Evolutionary conservation across 139 green algal genomes (phyloP), one percentile per base, ranked within the genome.

Genomic region (Mesotaenium endlicherianum): DNA sequence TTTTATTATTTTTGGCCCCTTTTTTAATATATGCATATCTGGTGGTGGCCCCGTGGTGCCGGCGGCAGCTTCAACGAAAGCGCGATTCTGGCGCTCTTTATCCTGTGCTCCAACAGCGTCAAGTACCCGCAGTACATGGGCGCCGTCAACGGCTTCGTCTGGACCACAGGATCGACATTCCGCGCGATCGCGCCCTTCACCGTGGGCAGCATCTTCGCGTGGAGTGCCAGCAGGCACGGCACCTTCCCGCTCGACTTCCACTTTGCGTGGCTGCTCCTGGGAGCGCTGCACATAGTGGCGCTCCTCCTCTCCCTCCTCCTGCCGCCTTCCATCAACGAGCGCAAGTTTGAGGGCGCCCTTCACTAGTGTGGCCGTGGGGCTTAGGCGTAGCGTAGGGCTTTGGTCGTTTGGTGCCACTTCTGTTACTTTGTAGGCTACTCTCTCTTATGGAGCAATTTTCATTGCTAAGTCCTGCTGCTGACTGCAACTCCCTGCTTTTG

Each of bases 1-100:
- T n/a, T n/a, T n/a, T n/a, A n/a, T n/a, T n/a, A n/a, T n/a, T n/a
- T n/a, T n/a, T n/a, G n/a, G n/a, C n/a, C n/a, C n/a, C n/a, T n/a
- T n/a, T n/a, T n/a, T n/a, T n/a, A n/a, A n/a, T n/a, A n/a, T n/a
- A n/a, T n/a, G n/a, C n/a, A n/a, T n/a, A n/a, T n/a, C n/a, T n/a
- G n/a, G n/a, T n/a, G n/a, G n/a, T n/a, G n/a, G n/a, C n/a, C n/a
- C n/a, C n/a, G n/a, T n/a, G n/a, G n/a, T n/a, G n/a, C n/a, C n/a
- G n/a, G n/a, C n/a, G n/a, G n/a, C 60, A 72, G 60, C 11, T 72
- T 72, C 60, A 72, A 72, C 60, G 60, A 72, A 38, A 72, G 36
- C 8, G 60, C 36, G 36, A 72, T 72, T 36, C 36, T 38, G 8
- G 36, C 70, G 5, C 39, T 79, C 41, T 79, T 79, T 8, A 79